A percentile compares a stretch with the other conserved stretches of the same genome.
These are phyloP conservation scores for Aspergillus viridinutans DNA, from an alignment of 2,329 filamentous ascomycete species.

Conservation along the genomic window DNA sequence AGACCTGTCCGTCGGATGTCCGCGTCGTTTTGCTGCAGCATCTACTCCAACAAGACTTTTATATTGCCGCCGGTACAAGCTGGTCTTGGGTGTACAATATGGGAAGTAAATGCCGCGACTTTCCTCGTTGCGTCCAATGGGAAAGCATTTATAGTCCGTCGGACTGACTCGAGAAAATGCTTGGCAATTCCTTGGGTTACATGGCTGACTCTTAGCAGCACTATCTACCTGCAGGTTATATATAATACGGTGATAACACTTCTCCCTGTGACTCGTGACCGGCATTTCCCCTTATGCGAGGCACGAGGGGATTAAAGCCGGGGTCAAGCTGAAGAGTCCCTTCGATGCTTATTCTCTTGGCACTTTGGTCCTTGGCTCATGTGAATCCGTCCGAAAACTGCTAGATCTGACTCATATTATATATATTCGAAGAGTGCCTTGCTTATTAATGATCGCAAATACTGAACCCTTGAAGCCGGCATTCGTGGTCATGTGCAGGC, in stretches of 20 bases:
- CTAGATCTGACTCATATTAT: not conserved
- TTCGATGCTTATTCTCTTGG: not conserved
- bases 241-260: not conserved
- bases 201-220: not conserved
- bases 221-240: not conserved
- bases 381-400: not conserved
- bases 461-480: too few relatives aligned
- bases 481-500: too few relatives aligned
- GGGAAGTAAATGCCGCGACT: not conserved
- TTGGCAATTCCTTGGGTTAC: conserved; percentile 11
- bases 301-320: too few relatives aligned
- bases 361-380: not conserved
- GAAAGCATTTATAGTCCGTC: not conserved
- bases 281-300: too few relatives aligned
- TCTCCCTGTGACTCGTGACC: too few relatives aligned
- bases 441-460: not conserved
- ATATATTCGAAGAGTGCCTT: too few relatives aligned
- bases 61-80: not conserved
- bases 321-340: not conserved
- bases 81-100: not conserved
- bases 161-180: not conserved
- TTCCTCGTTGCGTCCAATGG: not conserved
- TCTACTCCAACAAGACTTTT: conserved; percentile 2
- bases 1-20: conserved; percentile 2
- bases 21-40: not conserved